Evolutionary conservation across 805 yeast genomes (phyloP).

Genomic region (Nakazawaea wickerhamii): DNA sequence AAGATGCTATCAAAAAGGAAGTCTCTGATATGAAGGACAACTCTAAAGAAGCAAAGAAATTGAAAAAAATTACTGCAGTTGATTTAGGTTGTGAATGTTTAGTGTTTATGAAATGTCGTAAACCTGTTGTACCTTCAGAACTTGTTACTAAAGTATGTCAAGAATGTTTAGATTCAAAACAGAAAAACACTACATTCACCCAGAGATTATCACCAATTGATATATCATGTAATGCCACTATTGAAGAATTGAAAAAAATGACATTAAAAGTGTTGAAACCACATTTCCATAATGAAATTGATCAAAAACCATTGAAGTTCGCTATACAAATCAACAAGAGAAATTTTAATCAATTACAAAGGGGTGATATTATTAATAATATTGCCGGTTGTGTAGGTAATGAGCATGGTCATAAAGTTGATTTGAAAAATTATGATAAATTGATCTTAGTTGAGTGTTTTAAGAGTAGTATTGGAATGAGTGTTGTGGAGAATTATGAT

Average conservation of each 20-base stretch:
- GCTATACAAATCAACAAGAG: constrained; percentile 80
- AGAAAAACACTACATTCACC: constrained; percentile 63
- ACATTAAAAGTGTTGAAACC: constrained; percentile 57
- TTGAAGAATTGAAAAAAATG: constrained; percentile 60
- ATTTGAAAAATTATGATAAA: constrained; percentile 72
- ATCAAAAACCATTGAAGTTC: constrained; percentile 44
- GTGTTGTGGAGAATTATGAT: constrained; percentile 68
- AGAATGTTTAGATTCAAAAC: constrained; percentile 45
- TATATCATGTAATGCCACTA: constrained; percentile 63
- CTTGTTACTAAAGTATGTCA: constrained; percentile 62
- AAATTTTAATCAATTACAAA: constrained; percentile 67
- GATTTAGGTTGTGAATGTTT: constrained; percentile 78
- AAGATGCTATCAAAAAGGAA: constrained; percentile 71
- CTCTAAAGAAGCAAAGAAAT: constrained; percentile 30
- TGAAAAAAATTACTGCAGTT: constrained; percentile 50
- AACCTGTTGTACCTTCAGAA: constrained; percentile 72
- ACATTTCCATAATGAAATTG: constrained; percentile 50
- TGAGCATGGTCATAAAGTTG: constrained; percentile 69
- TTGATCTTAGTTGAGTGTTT: constrained; percentile 82
- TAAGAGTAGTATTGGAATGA: constrained; percentile 82
- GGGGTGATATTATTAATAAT: constrained; percentile 66
- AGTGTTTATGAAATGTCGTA: constrained; percentile 73
- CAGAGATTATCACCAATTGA: constrained; percentile 81
- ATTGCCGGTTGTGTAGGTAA: constrained; percentile 71
- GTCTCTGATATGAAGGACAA: constrained; percentile 51